Evolutionary conservation across 2,329 filamentous ascomycete genomes (phyloP).

Genomic region (Eurotiales sp.): DNA sequence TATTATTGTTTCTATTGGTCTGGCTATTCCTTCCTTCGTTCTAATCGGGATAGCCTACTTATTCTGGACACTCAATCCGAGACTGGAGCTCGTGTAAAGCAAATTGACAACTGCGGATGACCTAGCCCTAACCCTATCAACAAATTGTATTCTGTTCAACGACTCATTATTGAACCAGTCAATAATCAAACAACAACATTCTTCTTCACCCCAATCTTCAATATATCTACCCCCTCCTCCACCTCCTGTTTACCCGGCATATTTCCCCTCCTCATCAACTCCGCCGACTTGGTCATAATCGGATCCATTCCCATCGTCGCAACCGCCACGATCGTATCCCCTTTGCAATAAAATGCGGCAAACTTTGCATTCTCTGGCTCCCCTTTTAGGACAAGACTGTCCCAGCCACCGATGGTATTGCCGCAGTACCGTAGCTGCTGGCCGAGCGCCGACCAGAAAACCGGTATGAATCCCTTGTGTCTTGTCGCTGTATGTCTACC

Average conservation of each 20-base stretch:
- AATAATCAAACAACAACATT: conserved; percentile 21
- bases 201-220: conserved; percentile 29
- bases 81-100: too few species aligned
- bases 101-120: too few species aligned
- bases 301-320: conserved; percentile 90
- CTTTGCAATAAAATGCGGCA: conserved; percentile 82
- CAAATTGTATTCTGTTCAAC: too few species aligned
- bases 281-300: conserved; percentile 73
- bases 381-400: conserved; percentile 78
- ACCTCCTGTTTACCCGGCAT: conserved; percentile 83
- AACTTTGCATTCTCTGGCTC: conserved; percentile 76
- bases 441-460: conserved; percentile 95
- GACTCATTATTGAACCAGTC: too few species aligned
- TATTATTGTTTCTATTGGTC: too few species aligned
- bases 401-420: conserved; percentile 74
- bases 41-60: too few species aligned
- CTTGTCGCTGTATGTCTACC: conserved; percentile 35
- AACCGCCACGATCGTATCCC: conserved; percentile 82
- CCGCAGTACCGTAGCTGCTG: conserved; percentile 91
- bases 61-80: too few species aligned
- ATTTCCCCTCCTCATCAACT: conserved; percentile 75
- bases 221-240: conserved; percentile 47
- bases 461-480: conserved; percentile 74
- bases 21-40: too few species aligned
- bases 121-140: too few species aligned